A percentile compares a stretch with the other conserved stretches of the same genome.
phyloP scores from a whole-genome alignment of 1,284 basidiomycete species.

The Heliocybe sulcata region DNA sequence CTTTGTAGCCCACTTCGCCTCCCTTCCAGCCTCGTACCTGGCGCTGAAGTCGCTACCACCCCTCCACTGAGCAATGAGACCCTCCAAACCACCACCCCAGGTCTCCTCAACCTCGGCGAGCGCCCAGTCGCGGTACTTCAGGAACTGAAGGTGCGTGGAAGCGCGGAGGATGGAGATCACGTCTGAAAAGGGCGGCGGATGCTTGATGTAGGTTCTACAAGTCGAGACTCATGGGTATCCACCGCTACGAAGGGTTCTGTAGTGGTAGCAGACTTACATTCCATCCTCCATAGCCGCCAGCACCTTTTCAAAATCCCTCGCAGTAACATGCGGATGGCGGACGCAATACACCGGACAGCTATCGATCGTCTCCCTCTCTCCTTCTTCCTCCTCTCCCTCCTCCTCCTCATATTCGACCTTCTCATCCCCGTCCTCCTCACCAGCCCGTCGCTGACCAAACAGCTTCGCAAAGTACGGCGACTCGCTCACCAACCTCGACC shows the following conservation, averaged over 20 bases:
- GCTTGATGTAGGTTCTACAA: slow-evolving; percentile 17
- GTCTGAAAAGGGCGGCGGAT: slow-evolving; percentile 17
- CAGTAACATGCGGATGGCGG: slow-evolving; percentile 9
- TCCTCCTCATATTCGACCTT: slow-evolving; percentile 13
- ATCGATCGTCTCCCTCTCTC: slow-evolving; percentile 14
- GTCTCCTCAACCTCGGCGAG: slow-evolving; percentile 12
- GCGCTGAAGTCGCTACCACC: background rate
- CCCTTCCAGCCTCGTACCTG: background rate
- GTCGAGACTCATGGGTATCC: background rate
- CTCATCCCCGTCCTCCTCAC: slow-evolving; percentile 12
- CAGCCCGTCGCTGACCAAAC: slow-evolving; percentile 13
- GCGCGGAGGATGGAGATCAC: slow-evolving; percentile 23
- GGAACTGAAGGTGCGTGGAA: slow-evolving; percentile 19
- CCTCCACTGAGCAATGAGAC: slow-evolving; percentile 12
- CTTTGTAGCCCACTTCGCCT: slow-evolving; percentile 15
- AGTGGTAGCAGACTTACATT: slow-evolving; percentile 21
- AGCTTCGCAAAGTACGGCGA: slow-evolving; percentile 26
- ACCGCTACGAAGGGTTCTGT: background rate
- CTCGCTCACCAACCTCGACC: slow-evolving; percentile 24
- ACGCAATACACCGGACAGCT: slow-evolving; percentile 20
- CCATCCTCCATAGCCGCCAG: slow-evolving; percentile 25
- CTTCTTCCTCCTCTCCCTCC: slow-evolving; percentile 9
- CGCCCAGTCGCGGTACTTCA: slow-evolving; percentile 16
- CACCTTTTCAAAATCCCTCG: slow-evolving; percentile 26
- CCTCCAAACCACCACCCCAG: slow-evolving; percentile 20